Evolutionary conservation across 768 basidiomycete species (phyloP).

Genomic region (Leccinum subtestaceum): DNA sequence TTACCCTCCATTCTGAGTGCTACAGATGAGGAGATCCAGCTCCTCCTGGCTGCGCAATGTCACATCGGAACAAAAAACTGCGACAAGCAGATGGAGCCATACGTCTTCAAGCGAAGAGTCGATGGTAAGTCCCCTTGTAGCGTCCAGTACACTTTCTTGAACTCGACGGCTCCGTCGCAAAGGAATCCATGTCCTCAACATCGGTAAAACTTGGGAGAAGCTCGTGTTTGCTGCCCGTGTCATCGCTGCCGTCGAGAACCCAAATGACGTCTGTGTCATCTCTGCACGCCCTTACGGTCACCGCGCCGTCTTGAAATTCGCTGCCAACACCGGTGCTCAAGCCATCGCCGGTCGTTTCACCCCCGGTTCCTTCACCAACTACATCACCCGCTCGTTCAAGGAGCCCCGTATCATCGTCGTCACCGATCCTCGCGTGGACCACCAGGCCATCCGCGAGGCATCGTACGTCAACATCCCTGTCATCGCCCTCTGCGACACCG

Average conservation of each 20-base stretch:
- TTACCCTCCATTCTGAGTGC: slow-evolving; percentile 90
- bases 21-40: slow-evolving; percentile 96
- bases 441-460: slow-evolving; percentile 99
- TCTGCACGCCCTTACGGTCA: slow-evolving; percentile 98
- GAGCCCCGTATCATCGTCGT: slow-evolving; percentile 98
- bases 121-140: slow-evolving; percentile 66
- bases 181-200: slow-evolving; percentile 97
- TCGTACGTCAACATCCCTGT: slow-evolving; percentile 99
- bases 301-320: slow-evolving; percentile 98
- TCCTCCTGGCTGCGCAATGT: slow-evolving; percentile 91
- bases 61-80: slow-evolving; percentile 99
- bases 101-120: slow-evolving; percentile 94
- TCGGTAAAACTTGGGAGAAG: slow-evolving; percentile 99
- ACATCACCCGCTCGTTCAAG: slow-evolving; percentile 99
- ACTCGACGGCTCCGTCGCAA: slow-evolving; percentile 10
- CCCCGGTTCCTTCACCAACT: slow-evolving; percentile 98
- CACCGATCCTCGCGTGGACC: slow-evolving; percentile 98
- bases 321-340: slow-evolving; percentile 96
- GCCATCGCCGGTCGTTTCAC: slow-evolving; percentile 99
- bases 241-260: slow-evolving; percentile 97
- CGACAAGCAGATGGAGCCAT: slow-evolving; percentile 98
- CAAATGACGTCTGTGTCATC: slow-evolving; percentile 96
- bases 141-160: slow-evolving; percentile 13
- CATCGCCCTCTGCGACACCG: slow-evolving; percentile 98
- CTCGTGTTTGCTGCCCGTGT: slow-evolving; percentile 96